Percentiles rank a stretch among this genome's conserved stretches.
Evolutionary conservation across 2,329 filamentous ascomycete genomes (phyloP).

Genomic region (Ascocoryne sarcoides): DNA sequence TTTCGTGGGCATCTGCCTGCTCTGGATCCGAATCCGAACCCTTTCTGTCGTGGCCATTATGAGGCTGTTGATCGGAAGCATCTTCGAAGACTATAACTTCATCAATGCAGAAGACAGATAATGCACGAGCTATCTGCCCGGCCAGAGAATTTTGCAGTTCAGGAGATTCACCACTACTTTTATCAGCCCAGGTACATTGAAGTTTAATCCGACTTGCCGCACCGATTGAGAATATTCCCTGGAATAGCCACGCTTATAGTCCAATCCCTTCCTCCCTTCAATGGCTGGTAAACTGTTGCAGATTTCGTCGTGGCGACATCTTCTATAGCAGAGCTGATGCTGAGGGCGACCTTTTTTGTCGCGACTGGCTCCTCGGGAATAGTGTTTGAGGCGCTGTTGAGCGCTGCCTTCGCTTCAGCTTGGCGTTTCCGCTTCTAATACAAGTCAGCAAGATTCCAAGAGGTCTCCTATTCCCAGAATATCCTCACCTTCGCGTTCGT

Average conservation of each 20-base stretch:
- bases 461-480: neutral
- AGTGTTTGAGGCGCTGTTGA: conserved; percentile 25
- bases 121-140: conserved; percentile 69
- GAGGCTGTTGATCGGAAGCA: conserved; percentile 29
- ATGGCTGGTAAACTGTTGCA: conserved; percentile 58
- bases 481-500: conserved; percentile 25
- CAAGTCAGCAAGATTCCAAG: conserved; percentile 1
- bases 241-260: conserved; percentile 73
- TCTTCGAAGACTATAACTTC: conserved; percentile 80
- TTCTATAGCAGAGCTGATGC: too few species aligned
- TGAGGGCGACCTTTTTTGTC: too few species aligned
- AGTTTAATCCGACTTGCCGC: conserved; percentile 48
- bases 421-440: conserved; percentile 28
- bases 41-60: too few species aligned
- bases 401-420: conserved; percentile 19
- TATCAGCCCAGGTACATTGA: conserved; percentile 2
- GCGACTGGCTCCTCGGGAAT: too few species aligned
- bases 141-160: conserved; percentile 68
- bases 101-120: conserved; percentile 76
- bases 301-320: conserved; percentile 50
- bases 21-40: too few species aligned
- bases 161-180: conserved; percentile 24
- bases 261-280: conserved; percentile 54
- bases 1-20: conserved; percentile 30
- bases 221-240: conserved; percentile 68